Conservation (phyloP, 306 rosid species). For the Rosa persica region DNA sequence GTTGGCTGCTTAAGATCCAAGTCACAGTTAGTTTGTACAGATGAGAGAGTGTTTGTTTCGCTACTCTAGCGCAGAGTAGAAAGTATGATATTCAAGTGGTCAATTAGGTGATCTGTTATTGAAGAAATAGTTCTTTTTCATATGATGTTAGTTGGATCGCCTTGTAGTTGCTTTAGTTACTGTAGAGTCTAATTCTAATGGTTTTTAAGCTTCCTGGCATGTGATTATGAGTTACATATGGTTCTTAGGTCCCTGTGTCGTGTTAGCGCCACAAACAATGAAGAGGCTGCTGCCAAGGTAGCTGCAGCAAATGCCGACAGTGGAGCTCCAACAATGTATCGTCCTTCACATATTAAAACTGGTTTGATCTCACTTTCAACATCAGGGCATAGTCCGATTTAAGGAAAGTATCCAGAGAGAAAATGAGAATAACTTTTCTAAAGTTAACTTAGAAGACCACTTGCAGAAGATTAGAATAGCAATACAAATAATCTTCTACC, state of each 20-base stretch:
- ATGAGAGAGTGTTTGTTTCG: background rate
- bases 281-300: conserved; percentile 73
- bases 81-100: background rate
- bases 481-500: background rate
- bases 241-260: conserved; percentile 46
- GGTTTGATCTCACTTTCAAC: conserved; percentile 33
- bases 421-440: background rate
- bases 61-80: background rate
- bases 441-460: background rate
- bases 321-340: conserved; percentile 82
- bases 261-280: conserved; percentile 49
- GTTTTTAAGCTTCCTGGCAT: background rate
- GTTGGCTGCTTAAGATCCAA: background rate
- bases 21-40: background rate
- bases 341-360: conserved; percentile 25
- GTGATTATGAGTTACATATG: background rate
- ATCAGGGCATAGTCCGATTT: conserved; percentile 13
- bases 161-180: background rate
- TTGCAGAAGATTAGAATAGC: background rate
- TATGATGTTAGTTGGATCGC: background rate
- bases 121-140: background rate
- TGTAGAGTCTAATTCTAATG: background rate
- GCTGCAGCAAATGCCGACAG: conserved; percentile 64
- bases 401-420: background rate
- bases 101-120: too few species aligned